Evolutionary conservation across 148 eudicot genomes (phyloP).

Genomic region (Pharnaceum exiguum): DNA sequence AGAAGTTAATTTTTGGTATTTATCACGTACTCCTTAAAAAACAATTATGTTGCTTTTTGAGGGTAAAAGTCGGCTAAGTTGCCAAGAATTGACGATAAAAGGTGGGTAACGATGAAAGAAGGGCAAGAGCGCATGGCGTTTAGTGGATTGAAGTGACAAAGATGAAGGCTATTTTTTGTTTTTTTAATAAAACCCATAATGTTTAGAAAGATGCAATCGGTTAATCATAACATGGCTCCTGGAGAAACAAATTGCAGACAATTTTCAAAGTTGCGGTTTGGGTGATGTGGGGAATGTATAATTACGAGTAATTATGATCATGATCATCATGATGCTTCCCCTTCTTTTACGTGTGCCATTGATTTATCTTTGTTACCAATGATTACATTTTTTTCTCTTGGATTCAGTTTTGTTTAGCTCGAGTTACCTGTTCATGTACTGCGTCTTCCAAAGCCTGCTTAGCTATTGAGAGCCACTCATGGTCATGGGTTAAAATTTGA

Average conservation of each 20-base stretch:
- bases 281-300: slow-evolving; percentile 18
- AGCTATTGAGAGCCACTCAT: too few species aligned
- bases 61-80: not conserved
- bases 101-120: slow-evolving; percentile 21
- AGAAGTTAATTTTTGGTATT: too few species aligned
- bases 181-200: not conserved
- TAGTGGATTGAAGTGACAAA: slow-evolving; percentile 13
- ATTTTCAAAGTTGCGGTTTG: not conserved
- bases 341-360: slow-evolving; percentile 32
- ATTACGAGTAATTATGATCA: slow-evolving; percentile 22
- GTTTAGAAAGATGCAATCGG: not conserved
- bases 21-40: too few species aligned
- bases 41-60: too few species aligned
- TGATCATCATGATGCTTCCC: slow-evolving; percentile 28
- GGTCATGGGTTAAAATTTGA: too few species aligned
- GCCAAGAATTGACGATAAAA: slow-evolving; percentile 4
- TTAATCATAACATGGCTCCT: slow-evolving; percentile 12
- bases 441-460: too few species aligned
- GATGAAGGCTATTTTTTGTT: not conserved
- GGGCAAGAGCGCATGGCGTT: too few species aligned
- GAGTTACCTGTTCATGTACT: too few species aligned
- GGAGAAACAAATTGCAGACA: not conserved
- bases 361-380: not conserved
- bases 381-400: too few species aligned
- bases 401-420: not conserved